Conservation (phyloP, 495 filamentous ascomycete species). For the Rusavskia elegans region DNA sequence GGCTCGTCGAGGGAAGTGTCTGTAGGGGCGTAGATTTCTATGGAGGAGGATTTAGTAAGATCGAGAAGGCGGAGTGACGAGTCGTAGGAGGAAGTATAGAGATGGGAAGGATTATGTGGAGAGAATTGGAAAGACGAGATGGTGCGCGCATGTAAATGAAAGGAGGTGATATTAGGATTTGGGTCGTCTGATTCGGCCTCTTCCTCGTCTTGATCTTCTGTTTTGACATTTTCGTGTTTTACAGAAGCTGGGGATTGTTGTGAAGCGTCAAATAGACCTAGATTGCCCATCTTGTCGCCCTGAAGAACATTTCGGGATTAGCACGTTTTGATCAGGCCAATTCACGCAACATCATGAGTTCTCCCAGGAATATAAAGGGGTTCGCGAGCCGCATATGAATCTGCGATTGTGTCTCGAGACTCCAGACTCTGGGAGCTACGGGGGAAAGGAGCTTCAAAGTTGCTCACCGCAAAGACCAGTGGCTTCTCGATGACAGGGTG, state of each 20-base stretch:
- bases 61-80: conserved; percentile 81
- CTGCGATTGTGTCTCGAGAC: too few relatives aligned
- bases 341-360: too few relatives aligned
- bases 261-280: conserved; percentile 86
- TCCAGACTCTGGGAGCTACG: too few relatives aligned
- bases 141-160: conserved; percentile 81
- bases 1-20: conserved; percentile 55
- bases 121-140: conserved; percentile 72
- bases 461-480: conserved; percentile 56
- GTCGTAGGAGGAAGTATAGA: conserved; percentile 89
- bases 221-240: conserved; percentile 12
- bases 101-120: conserved; percentile 43
- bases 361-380: too few relatives aligned
- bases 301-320: too few relatives aligned
- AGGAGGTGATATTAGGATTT: conserved; percentile 62
- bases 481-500: conserved; percentile 76
- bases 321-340: too few relatives aligned
- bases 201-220: conserved; percentile 41
- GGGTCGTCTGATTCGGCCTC: conserved; percentile 49
- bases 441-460: too few relatives aligned
- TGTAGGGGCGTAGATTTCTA: conserved; percentile 61
- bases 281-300: conserved; percentile 83
- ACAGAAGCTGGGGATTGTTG: conserved; percentile 44
- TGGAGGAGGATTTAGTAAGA: conserved; percentile 57
- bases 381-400: too few relatives aligned